Evolutionary conservation across 108 stramenopile genomes (phyloP), one percentile per base, ranked within the genome.

Genomic region (Nannochloropsis oceanica): DNA sequence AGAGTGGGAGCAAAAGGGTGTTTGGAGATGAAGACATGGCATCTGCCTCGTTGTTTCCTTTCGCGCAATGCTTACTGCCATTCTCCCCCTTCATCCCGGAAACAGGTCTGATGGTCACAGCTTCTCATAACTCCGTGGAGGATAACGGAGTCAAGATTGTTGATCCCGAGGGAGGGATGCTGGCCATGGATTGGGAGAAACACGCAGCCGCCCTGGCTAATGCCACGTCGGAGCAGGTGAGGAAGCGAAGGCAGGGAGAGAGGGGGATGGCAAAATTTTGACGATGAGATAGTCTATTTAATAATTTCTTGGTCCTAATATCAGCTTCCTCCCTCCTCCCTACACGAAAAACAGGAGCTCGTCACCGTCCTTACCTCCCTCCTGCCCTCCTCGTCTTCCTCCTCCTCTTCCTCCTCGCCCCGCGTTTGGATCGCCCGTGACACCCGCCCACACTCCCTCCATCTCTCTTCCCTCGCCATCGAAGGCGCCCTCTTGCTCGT

Each of bases 121-220:
- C 99, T 14, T 96, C 95, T 11, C 99, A 99, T 91, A 97, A 97
- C 88, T 90, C 94, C 46, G 94, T 93, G 89, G 81, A 80, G 8
- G 97, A 98, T 91, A 99, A 99, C 87, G 99, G 99, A 18, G 93
- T 98, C 88, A 99, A 99, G 92, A 85, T 98, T 18, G 93, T 96
- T 13, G 95, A 95, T 91, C 93, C 96, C 2, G 87, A 95, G 87
- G 97, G 97, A 27, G 95, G 95, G 18, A 97, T 97, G 96, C 92
- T 97, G 84, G 89, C 87, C 50, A 85, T 91, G 14, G 90, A 86
- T 20, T 94, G 95, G 91, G 96, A 97, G 91, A 88, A 84, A 13
- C 84, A 92, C 59, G 92, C 95, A 0, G 93, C 93, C 13, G 86
- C 89, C 43, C 85, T 94, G 82, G 95, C 92, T 8, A 94, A 95